Base-by-base conservation (phyloP, 805 yeast genomes). In the Zygosaccharomyces kombuchaensis region DNA sequence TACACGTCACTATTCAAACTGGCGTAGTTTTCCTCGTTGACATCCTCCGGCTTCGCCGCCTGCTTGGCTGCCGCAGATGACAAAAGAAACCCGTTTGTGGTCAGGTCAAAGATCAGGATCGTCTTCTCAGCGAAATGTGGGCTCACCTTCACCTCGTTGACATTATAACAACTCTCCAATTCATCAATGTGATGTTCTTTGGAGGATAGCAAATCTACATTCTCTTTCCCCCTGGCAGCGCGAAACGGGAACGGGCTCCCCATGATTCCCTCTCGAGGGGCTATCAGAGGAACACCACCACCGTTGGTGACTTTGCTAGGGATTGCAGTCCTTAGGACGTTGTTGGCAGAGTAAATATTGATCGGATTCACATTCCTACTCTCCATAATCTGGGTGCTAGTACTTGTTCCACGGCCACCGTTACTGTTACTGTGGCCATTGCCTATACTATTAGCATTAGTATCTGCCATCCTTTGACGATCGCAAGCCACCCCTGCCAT, bases 61-160 rank as follows among this genome's bases (percentile, higher is more conserved):
- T 36, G 44, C 13, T 25, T 27, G 16, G 43, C 40, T 14, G 50
- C 35, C n/a, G 43, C 47, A n/a, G 48, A 17, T 2, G 52, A 48
- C 19, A 58, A 43, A 34, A 52, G 38, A n/a, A 50, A 45, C 8
- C 56, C 61, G 32, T 50, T 49, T 8, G 58, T 54, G 7, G 61
- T 53, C 26, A 58, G 31, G 40, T 60, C 63, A 32, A 55, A 42
- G 14, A 58, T 49, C 32, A 59, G 38, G 4, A 56, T 35, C 23
- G 48, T 48, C 34, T 48, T 45, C 19, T 43, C 40, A 16, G 50
- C 43, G 13, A 35, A 36, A 10, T 47, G 26, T 12, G 43, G 38
- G n/a, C 25, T 36, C 14, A 17, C 34, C 26, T 25, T 34, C 3
- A 40, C 39, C 10, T 42, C 40, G 9, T 19, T 38, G 3, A 46